Conservation (phyloP, 345 rosid species). For the Noccaea bulbosa region DNA sequence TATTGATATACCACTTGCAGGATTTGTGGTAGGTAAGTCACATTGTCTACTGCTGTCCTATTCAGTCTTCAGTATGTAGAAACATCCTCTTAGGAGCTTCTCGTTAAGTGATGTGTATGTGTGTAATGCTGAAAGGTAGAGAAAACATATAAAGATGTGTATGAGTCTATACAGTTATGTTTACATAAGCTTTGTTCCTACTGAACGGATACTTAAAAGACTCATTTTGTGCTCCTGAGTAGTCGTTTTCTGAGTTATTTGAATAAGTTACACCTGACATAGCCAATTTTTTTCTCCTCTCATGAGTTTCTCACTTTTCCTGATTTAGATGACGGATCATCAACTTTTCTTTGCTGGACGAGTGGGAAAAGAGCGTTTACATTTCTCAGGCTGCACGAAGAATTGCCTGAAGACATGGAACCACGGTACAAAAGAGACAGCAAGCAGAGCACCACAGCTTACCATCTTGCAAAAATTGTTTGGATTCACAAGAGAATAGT, state of each 20-base stretch:
- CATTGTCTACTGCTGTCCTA: slow-evolving; percentile 21
- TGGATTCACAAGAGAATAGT: slow-evolving; percentile 57
- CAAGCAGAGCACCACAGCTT: slow-evolving; percentile 41
- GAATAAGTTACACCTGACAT: not conserved
- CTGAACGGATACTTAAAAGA: not conserved
- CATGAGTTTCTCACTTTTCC: slow-evolving; percentile 26
- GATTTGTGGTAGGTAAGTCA: slow-evolving; percentile 76
- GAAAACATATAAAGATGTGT: slow-evolving; percentile 19
- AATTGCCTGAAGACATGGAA: slow-evolving; percentile 46
- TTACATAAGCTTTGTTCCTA: slow-evolving; percentile 16
- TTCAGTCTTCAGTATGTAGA: not conserved
- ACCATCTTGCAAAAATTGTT: slow-evolving; percentile 63
- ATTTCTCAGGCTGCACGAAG: slow-evolving; percentile 69
- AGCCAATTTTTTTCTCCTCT: slow-evolving; percentile 10
- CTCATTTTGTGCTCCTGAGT: slow-evolving; percentile 1
- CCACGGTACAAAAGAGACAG: slow-evolving; percentile 48
- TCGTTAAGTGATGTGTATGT: not conserved
- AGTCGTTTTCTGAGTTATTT: not conserved
- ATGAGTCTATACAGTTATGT: slow-evolving; percentile 9
- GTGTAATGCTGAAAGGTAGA: slow-evolving; percentile 6
- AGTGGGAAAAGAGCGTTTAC: slow-evolving; percentile 68
- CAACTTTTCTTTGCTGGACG: slow-evolving; percentile 81
- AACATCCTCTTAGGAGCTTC: slow-evolving; percentile 9
- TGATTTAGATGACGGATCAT: slow-evolving; percentile 81
- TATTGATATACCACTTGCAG: slow-evolving; percentile 74